Percentiles rank a stretch among this genome's conserved stretches.
These are phyloP conservation scores for Globisporangium paroecandrum DNA, from an alignment of 352 stramenopile species.

Conservation along the genomic window DNA sequence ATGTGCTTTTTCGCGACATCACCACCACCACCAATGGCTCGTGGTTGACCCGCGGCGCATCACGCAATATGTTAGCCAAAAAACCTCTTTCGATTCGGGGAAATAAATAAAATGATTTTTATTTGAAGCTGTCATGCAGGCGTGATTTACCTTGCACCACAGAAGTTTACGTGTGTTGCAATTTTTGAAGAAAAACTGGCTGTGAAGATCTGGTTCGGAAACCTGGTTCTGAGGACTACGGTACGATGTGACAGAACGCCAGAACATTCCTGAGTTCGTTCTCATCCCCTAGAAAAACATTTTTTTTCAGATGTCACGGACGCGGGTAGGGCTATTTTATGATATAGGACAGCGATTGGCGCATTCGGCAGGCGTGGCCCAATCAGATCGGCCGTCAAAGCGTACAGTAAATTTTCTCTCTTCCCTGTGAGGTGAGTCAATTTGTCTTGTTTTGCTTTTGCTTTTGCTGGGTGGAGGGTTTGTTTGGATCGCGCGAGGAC, in stretches of 20 bases:
- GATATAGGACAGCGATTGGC: too few species aligned
- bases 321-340: not conserved
- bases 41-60: not conserved
- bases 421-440: not conserved
- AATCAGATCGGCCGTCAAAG: not conserved
- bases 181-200: not conserved
- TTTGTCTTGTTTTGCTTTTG: not conserved
- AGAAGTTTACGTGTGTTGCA: not conserved
- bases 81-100: not conserved
- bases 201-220: not conserved
- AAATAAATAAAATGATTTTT: not conserved
- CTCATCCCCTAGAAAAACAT: not conserved
- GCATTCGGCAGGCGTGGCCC: too few species aligned
- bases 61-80: not conserved
- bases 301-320: not conserved
- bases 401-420: not conserved
- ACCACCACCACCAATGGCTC: not conserved
- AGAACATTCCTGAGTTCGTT: slow-evolving; percentile 5
- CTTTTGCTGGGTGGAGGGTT: slow-evolving; percentile 4
- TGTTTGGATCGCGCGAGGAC: slow-evolving; percentile 9
- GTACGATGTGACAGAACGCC: not conserved
- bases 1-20: not conserved
- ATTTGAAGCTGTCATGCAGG: not conserved
- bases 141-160: not conserved
- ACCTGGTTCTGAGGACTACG: not conserved